phyloP scores from a whole-genome alignment of 169 alveolate species.

The Plasmodium blacklocki region DNA sequence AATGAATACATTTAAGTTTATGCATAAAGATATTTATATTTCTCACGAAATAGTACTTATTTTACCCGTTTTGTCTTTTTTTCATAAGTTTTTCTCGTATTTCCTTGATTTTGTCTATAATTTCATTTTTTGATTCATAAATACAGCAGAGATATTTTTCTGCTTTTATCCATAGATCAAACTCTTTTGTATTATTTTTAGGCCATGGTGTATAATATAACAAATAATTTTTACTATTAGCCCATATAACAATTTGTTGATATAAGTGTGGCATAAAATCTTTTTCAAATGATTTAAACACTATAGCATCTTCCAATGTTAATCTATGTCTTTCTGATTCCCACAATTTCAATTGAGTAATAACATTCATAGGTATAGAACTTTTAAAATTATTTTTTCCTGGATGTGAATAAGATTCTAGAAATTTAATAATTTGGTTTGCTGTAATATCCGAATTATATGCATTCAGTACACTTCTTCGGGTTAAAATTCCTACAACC shows the following conservation, averaged over 20 bases:
- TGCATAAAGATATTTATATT: background rate
- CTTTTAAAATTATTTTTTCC: slow-evolving; percentile 77
- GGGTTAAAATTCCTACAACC: slow-evolving; percentile 90
- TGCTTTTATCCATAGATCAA: slow-evolving; percentile 80
- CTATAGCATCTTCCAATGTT: slow-evolving; percentile 83
- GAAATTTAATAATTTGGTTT: slow-evolving; percentile 88
- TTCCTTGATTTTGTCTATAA: slow-evolving; percentile 83
- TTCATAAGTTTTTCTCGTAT: slow-evolving; percentile 52
- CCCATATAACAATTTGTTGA: slow-evolving; percentile 88
- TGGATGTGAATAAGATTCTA: slow-evolving; percentile 87
- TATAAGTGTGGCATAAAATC: slow-evolving; percentile 87
- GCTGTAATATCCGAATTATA: slow-evolving; percentile 90
- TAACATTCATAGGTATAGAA: slow-evolving; percentile 89
- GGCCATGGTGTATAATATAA: slow-evolving; percentile 87
- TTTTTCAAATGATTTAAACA: slow-evolving; percentile 86
- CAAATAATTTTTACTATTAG: slow-evolving; percentile 85
- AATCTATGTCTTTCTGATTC: slow-evolving; percentile 90
- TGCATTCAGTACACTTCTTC: slow-evolving; percentile 89
- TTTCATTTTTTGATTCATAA: slow-evolving; percentile 87
- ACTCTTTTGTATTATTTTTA: slow-evolving; percentile 80
- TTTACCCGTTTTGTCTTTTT: slow-evolving; percentile 21
- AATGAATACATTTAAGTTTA: background rate
- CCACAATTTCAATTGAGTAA: slow-evolving; percentile 91
- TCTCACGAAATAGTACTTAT: background rate
- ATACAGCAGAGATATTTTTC: slow-evolving; percentile 86